Base-by-base conservation (phyloP, 1,284 basidiomycete species). In the Garcileccinum viscosum region DNA sequence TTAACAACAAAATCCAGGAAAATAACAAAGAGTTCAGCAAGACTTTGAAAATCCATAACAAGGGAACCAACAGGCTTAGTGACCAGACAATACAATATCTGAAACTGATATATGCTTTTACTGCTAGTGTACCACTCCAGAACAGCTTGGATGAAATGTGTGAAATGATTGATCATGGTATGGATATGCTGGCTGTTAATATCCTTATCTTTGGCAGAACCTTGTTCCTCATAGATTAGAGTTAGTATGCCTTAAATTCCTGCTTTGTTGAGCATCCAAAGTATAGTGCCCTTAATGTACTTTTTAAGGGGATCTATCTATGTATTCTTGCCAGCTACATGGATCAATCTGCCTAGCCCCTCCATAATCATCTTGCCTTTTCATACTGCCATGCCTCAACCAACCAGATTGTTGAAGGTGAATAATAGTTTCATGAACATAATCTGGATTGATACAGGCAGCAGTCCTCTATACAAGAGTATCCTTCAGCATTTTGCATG, bases 281-380 rank as follows among this genome's bases (percentile, higher is more conserved):
- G 32, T 8, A 71, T 70, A 12, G 56, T 58, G 2, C 63, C 69
- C 33, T 67, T 47, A 11, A 47, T 64, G 12, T 67, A 70, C 59
- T 70, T 71, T 33, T 64, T 50, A 0, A 71, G 47, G 6, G 69
- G 68, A 33, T 71, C 53, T 2, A 63, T 71, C 69, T 67, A 71
- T 0, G 27, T 47, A 17, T 71, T 62, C 58, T 67, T 71, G 11
- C 70, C 27, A 1, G 35, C 44, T 1, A 71, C 24, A 3, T 3
- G 15, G 17, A 6, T 47, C 15, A 14, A 24, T 30, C 3, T 56
- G 14, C 2, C 33, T 37, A 14, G 15, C 35, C 5, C 58, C 32
- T 37, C 27, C 6, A 56, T 19, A 30, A 53, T 27, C 53, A 27
- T 50, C 30, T 56, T 30, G 5, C 67, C 69, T 30, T 69, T n/a